These are phyloP conservation scores for Dictyostelium brefeldianum DNA, from an alignment of 78 protist species.

Conservation along the genomic window DNA sequence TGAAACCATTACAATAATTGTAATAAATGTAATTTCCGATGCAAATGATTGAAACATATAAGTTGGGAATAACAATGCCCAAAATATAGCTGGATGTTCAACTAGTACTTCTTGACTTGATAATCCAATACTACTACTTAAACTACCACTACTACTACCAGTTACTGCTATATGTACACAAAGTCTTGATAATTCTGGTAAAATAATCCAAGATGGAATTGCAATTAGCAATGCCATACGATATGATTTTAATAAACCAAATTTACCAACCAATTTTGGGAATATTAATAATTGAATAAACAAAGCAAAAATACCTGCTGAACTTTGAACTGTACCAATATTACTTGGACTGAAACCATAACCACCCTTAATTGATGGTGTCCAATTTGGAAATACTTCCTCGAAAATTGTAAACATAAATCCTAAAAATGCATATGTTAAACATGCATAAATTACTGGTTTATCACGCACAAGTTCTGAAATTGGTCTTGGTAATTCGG, in stretches of 20 bases:
- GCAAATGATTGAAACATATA: conserved; percentile 61
- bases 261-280: conserved; percentile 9
- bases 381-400: conserved; percentile 57
- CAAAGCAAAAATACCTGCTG: conserved; percentile 54
- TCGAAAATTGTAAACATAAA: conserved; percentile 64
- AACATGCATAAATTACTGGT: conserved; percentile 32
- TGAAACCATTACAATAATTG: conserved; percentile 58
- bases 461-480: conserved; percentile 5
- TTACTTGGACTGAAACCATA: conserved; percentile 13
- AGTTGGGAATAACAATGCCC: conserved; percentile 44
- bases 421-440: conserved; percentile 50
- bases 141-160: not conserved
- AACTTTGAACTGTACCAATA: conserved; percentile 37
- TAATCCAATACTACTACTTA: not conserved
- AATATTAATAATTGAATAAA: conserved; percentile 27
- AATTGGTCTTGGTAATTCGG: conserved; percentile 21
- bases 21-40: conserved; percentile 28
- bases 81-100: conserved; percentile 16
- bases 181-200: conserved; percentile 42
- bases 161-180: not conserved
- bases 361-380: conserved; percentile 48
- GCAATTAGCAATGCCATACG: conserved; percentile 24
- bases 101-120: not conserved
- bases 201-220: conserved; percentile 37
- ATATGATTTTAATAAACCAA: conserved; percentile 30